Evolutionary conservation across 106 monocot species (phyloP), one percentile per base, ranked within the genome.

Genomic region (Amphibolis antarctica): DNA sequence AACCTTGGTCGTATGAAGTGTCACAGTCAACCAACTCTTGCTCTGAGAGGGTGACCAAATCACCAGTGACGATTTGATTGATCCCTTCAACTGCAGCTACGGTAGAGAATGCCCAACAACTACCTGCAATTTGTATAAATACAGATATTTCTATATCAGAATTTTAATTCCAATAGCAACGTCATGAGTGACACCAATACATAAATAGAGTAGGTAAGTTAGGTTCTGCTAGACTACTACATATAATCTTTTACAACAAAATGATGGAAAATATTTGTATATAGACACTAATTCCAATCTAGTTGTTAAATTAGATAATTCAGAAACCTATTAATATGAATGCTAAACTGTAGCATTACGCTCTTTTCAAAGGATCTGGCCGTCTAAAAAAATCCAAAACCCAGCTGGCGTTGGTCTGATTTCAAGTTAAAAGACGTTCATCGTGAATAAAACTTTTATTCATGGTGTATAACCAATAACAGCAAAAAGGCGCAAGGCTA

Each of bases 81-180:
- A 66, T 29, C 1, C 65, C 58, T 59, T 73, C 73, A 22, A 73
- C 66, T 2, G 66, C 55, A 3, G 46, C 73, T 25, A 66, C 6
- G 48, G 73, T 42, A 18, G 73, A 73, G 66, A 73, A 66, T 12
- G 73, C 73, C 73, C 73, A 73, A 15, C 73, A 73, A 46, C 66
- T 73, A 12, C 73, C 73, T 73, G 19, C 48, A 73, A 43, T 20
- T 9, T 11, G 21, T 9, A 62, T 5, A 62, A 31, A 7, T 62
- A 21, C 23, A 25, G n/a, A 17, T 0, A 61, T 36, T 61, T 28
- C 61, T 13, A 61, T 9, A 61, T 10, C 19, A 36, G 19, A 29
- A 20, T 43, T 20, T 15, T 49, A 12, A 12, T 15, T 15, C 48
- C 48, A 15, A 49, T 15, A 4, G 48, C 48, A 49, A 49, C 2